These are phyloP conservation scores for Hemisphaericaspora nanyangensis DNA, from an alignment of 805 yeast species.

Conservation along the genomic window DNA sequence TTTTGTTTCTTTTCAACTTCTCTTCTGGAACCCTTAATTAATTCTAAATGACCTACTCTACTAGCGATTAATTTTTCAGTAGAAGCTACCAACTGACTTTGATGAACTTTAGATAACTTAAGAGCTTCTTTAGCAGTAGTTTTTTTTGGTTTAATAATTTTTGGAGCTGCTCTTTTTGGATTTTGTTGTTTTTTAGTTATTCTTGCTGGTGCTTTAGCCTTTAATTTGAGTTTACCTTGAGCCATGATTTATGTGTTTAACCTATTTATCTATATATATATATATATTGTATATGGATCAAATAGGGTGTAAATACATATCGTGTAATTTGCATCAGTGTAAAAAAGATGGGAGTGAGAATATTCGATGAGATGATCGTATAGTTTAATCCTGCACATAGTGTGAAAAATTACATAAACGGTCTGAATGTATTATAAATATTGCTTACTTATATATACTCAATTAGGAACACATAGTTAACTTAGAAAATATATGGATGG, in stretches of 20 bases:
- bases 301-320: too few relatives aligned
- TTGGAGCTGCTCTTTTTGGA: slow-evolving; percentile 69
- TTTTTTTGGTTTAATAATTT: slow-evolving; percentile 64
- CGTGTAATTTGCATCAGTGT: too few relatives aligned
- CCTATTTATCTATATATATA: too few relatives aligned
- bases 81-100: slow-evolving; percentile 48
- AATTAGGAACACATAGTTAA: too few relatives aligned
- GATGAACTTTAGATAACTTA: slow-evolving; percentile 55
- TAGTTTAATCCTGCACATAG: too few relatives aligned
- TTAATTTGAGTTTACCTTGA: slow-evolving; percentile 66
- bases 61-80: slow-evolving; percentile 87
- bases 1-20: slow-evolving; percentile 64
- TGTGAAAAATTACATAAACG: too few relatives aligned
- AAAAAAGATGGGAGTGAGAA: too few relatives aligned
- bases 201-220: slow-evolving; percentile 46
- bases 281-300: too few relatives aligned
- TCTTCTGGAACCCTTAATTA: slow-evolving; percentile 87
- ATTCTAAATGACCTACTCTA: slow-evolving; percentile 90
- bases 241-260: slow-evolving; percentile 50
- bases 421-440: too few relatives aligned
- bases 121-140: slow-evolving; percentile 42
- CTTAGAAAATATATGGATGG: too few relatives aligned
- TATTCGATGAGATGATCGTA: too few relatives aligned
- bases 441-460: too few relatives aligned
- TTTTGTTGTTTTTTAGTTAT: slow-evolving; percentile 64